Conservation (phyloP, 1,284 basidiomycete species). For the Phellinidium pouzarii region DNA sequence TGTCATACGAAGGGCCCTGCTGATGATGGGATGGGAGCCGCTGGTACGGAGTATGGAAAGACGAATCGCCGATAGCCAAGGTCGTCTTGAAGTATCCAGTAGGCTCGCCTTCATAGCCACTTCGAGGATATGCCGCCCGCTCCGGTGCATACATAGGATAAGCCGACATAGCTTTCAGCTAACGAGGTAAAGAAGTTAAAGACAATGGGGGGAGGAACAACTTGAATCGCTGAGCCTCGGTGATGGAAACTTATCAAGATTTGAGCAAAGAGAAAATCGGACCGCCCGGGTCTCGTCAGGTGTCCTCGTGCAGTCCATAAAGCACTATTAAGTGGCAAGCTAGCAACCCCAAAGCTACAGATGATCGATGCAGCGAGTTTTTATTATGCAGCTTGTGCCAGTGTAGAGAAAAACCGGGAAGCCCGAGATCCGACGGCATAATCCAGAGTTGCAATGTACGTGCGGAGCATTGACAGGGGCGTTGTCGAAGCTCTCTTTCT, state of each 20-base stretch:
- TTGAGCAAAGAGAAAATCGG: background rate
- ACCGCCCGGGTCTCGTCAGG: background rate
- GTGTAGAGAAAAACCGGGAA: background rate
- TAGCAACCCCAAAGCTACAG: background rate
- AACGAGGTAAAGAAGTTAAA: background rate
- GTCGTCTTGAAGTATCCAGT: background rate
- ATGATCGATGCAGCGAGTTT: conserved; percentile 1
- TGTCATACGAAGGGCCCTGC: background rate
- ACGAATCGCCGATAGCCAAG: background rate
- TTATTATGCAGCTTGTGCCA: background rate
- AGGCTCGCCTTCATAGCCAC: background rate
- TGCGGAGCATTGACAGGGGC: background rate
- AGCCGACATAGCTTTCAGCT: background rate
- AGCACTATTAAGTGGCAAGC: background rate
- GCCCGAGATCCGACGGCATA: background rate
- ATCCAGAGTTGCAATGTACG: background rate
- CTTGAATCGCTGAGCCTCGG: background rate
- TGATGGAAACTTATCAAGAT: background rate
- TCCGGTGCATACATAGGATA: background rate
- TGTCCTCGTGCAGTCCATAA: conserved; percentile 7
- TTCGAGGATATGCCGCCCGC: background rate
- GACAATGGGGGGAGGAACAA: background rate
- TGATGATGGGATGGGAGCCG: background rate
- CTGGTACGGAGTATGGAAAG: background rate
- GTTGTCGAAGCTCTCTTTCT: background rate